Evolutionary conservation across 2,329 filamentous ascomycete species (phyloP), one percentile per base, ranked within the genome.

Genomic region (Ustulina deusta): DNA sequence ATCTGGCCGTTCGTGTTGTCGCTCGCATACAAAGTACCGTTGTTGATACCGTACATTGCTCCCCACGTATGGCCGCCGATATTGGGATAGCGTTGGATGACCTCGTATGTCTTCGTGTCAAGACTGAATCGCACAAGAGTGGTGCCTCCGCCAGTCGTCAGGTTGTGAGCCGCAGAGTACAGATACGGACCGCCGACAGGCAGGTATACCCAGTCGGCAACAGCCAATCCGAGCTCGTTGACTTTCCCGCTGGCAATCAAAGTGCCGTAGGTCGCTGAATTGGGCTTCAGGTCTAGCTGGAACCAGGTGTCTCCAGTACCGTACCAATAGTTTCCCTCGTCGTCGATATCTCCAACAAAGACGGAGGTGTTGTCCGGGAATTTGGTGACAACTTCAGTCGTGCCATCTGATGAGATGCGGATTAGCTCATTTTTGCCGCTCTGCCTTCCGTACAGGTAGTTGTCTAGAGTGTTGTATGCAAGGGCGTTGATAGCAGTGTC

Each of bases 341-440:
- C 25, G 55, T 76, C 74, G 44, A 76, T 58, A 17, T 75, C 74
- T 6, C 73, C 74, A 32, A 71, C 69, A 48, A 71, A 72, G 17
- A 25, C 20, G 25, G 0, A 0, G 5, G 27, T 22, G 0, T 17
- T 56, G 32, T 20, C 65, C 25, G 64, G 44, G 11, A 70, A 68
- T 25, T 61, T 55, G 0, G 44, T 3, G 4, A 75, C 59, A 5
- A 60, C 54, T 6, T 58, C 61, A 1, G 65, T 52, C 0, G 60
- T 52, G 27, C 72, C 73, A 17, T 71, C 69, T 13, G 59, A 63
- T 3, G 65, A 60, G 55, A 76, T 75, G 15, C 74, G 74, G 42
- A 76, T 59, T 9, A 76, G 49, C 38, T 61, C 55, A 40, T 55
- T 65, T 0, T 27, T 4, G 11, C 46, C 63, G 0, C 22, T 11